Conservation (phyloP, 306 rosid species). For the Castanea sativa region DNA sequence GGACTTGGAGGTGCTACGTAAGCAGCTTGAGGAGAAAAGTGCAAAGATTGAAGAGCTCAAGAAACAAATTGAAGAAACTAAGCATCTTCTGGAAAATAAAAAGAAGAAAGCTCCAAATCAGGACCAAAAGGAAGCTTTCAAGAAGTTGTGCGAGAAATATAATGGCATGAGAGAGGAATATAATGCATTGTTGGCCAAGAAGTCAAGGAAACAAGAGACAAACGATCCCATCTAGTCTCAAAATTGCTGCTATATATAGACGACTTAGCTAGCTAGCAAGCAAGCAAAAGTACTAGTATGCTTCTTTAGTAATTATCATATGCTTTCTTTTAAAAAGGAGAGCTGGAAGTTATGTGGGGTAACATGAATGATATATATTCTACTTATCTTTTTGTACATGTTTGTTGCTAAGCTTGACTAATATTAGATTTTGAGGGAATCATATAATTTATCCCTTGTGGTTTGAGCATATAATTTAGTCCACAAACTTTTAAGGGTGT, state of each 20-base stretch:
- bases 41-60: constrained; percentile 43
- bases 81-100: constrained; percentile 39
- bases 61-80: constrained; percentile 39
- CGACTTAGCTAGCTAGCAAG: neutral
- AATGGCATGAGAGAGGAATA: constrained; percentile 43
- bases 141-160: constrained; percentile 34
- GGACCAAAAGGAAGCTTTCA: constrained; percentile 39
- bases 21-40: constrained; percentile 38
- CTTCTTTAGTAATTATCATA: neutral
- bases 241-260: neutral
- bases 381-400: too few species aligned
- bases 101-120: constrained; percentile 6
- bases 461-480: too few species aligned
- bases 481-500: too few species aligned
- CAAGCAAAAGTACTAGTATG: neutral
- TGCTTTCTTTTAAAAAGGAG: neutral
- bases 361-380: neutral
- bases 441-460: too few species aligned
- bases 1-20: constrained; percentile 38
- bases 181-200: constrained; percentile 34
- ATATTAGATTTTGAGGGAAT: too few species aligned
- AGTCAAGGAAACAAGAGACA: constrained; percentile 24
- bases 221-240: neutral
- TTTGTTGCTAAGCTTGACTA: too few species aligned
- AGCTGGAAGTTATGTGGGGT: neutral